These are phyloP conservation scores for Fusarium nygamai DNA, from an alignment of 2,329 filamentous ascomycete genomes.

Conservation along the genomic window DNA sequence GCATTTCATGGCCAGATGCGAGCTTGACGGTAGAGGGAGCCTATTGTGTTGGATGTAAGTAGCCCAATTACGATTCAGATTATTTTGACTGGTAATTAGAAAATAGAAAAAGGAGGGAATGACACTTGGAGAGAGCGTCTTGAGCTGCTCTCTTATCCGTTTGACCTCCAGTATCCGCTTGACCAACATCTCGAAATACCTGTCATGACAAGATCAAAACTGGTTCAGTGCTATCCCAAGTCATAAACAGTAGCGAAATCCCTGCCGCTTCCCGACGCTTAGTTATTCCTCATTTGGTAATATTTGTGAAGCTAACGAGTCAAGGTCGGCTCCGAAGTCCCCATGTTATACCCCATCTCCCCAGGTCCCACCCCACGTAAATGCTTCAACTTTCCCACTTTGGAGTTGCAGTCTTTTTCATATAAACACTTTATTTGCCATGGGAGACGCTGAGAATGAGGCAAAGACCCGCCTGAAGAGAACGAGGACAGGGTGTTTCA, in stretches of 20 bases:
- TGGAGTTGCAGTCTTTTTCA: constrained; percentile 8
- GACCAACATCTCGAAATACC: not conserved
- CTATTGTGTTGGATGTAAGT: constrained; percentile 19
- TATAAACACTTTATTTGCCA: constrained; percentile 1
- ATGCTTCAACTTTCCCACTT: constrained; percentile 40
- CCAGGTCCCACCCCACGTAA: not conserved
- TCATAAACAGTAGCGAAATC: not conserved
- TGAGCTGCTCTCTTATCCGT: constrained; percentile 10
- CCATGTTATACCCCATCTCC: not conserved
- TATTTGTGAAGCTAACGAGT: not conserved
- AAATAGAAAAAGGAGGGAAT: not conserved
- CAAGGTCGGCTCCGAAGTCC: not conserved
- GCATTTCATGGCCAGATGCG: constrained; percentile 41
- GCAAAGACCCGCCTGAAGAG: constrained; percentile 43
- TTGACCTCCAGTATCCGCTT: not conserved
- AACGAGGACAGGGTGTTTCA: constrained; percentile 58
- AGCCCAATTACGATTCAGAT: not conserved
- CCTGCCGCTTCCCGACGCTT: constrained; percentile 5
- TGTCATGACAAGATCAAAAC: constrained; percentile 1
- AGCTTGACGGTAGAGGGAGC: constrained; percentile 37
- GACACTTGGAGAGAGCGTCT: not conserved
- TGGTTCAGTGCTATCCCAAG: not conserved
- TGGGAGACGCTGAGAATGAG: constrained; percentile 30
- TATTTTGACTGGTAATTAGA: not conserved
- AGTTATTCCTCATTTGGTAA: constrained; percentile 23